A percentile compares a stretch with the other conserved stretches of the same genome.
Conservation (phyloP, 345 rosid species). For the Gossypium longicalyx region DNA sequence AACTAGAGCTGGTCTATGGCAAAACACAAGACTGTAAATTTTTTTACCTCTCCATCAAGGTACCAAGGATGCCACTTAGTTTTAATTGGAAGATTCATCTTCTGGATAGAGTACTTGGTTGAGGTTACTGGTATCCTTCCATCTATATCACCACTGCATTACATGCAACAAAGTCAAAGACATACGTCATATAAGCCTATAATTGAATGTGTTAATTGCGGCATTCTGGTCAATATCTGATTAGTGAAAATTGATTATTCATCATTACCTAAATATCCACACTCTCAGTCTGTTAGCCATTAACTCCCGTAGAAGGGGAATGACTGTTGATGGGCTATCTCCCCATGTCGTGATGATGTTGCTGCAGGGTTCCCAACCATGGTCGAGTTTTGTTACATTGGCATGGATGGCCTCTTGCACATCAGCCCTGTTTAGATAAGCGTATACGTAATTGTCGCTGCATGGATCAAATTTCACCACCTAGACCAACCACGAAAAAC, state of each 20-base stretch:
- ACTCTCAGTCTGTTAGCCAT: constrained; percentile 53
- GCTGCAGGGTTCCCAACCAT: constrained; percentile 77
- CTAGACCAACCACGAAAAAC: constrained; percentile 21
- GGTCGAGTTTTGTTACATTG: constrained; percentile 58
- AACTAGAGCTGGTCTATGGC: neutral
- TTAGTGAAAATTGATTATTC: too few relatives aligned
- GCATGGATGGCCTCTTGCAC: constrained; percentile 82
- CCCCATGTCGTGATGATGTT: constrained; percentile 43
- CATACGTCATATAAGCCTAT: neutral
- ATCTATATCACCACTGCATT: constrained; percentile 76
- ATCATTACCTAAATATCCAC: constrained; percentile 62
- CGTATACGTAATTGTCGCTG: constrained; percentile 52
- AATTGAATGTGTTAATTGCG: neutral
- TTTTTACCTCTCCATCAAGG: constrained; percentile 47
- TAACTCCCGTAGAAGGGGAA: constrained; percentile 52
- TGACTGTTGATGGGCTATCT: constrained; percentile 67
- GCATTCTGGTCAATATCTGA: neutral
- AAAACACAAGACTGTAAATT: neutral
- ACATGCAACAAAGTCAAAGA: neutral
- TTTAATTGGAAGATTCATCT: constrained; percentile 49
- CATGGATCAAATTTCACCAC: constrained; percentile 59
- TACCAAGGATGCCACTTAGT: constrained; percentile 87
- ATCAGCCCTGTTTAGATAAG: constrained; percentile 63
- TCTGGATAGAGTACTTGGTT: constrained; percentile 56
- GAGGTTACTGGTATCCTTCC: constrained; percentile 86